Percentiles rank a stretch among this genome's conserved stretches.
Evolutionary conservation across 306 rosid species (phyloP).

Genomic region (Acmispon strigosus): DNA sequence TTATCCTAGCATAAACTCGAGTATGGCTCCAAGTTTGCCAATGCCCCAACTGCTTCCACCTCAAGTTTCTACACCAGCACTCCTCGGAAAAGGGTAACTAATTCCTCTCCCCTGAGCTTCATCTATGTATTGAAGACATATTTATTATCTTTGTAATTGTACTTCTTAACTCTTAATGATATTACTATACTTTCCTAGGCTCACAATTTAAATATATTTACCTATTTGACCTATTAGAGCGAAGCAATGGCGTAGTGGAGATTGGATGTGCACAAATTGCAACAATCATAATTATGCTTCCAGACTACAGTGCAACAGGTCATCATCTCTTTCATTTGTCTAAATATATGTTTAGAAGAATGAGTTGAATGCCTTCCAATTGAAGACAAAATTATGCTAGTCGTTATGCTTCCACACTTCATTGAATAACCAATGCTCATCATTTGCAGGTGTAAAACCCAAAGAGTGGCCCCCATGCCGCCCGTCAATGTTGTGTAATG

Average conservation of each 20-base stretch:
- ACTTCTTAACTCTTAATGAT: neutral
- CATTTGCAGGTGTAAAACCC: slow-evolving; percentile 73
- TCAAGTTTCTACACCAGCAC: slow-evolving; percentile 48
- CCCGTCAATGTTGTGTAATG: slow-evolving; percentile 56
- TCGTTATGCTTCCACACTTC: neutral
- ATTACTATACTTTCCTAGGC: neutral
- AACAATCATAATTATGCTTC: slow-evolving; percentile 96
- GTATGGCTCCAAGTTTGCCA: slow-evolving; percentile 45
- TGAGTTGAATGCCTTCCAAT: neutral
- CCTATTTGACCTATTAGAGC: slow-evolving; percentile 51
- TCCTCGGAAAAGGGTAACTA: slow-evolving; percentile 86
- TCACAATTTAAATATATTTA: slow-evolving; percentile 11
- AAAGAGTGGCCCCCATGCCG: slow-evolving; percentile 44
- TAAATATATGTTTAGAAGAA: neutral
- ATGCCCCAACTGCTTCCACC: slow-evolving; percentile 45
- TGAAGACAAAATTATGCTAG: neutral
- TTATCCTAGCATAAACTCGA: slow-evolving; percentile 36
- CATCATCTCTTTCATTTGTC: slow-evolving; percentile 9
- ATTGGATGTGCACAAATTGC: slow-evolving; percentile 98
- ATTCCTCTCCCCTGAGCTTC: slow-evolving; percentile 12
- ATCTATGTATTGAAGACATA: neutral
- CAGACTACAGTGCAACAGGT: slow-evolving; percentile 87
- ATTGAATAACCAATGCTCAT: slow-evolving; percentile 16
- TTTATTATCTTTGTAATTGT: neutral
- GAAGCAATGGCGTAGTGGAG: slow-evolving; percentile 92